Base-by-base conservation (phyloP, 768 basidiomycete genomes). In the Mycena maculata region DNA sequence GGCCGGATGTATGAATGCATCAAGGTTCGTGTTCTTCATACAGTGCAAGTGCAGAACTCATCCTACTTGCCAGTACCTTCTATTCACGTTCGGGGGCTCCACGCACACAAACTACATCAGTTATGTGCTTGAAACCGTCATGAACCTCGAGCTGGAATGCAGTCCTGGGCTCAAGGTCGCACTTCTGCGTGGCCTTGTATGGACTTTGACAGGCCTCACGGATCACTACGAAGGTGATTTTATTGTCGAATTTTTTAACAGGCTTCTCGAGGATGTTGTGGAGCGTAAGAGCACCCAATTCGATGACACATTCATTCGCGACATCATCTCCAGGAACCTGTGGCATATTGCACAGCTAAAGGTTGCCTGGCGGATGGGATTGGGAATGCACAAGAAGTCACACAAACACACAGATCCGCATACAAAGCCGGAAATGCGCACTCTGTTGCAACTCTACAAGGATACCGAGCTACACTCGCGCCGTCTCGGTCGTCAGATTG, bases 211-310 rank as follows among this genome's bases (percentile, higher is more conserved):
- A 1, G 47, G 58, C 9, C 23, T 60, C 11, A 3, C 45, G 10
- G 44, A 30, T 23, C 44, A 58, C 31, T 45, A 18, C 42, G 58
- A 60, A 2, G 75, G 72, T 2, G 80, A 81, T 45, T 71, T 76
- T n/a, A 71, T 79, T 25, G 78, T 80, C 77, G 56, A 81, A 55
- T 76, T 77, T 58, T 75, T 78, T 55, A 79, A 81, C 48, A 67
- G 72, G 9, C 66, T 76, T 12, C 72, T 80, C n/a, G 76, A 79
- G 60, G 76, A 71, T 7, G 56, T 74, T 4, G 72, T 76, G 15
- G 50, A 75, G 22, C 67, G 67, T 10, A 76, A 78, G 41, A 77
- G 72, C 27, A 64, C 70, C 12, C 75, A 77, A 10, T 80, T 76
- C 69, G 78, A 74, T 15, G 71, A 69, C 39, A 45, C 49, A 4